A percentile compares a stretch with the other conserved stretches of the same genome.
These are phyloP conservation scores for Eucalyptus marginata DNA, from an alignment of 345 rosid species.

Conservation along the genomic window DNA sequence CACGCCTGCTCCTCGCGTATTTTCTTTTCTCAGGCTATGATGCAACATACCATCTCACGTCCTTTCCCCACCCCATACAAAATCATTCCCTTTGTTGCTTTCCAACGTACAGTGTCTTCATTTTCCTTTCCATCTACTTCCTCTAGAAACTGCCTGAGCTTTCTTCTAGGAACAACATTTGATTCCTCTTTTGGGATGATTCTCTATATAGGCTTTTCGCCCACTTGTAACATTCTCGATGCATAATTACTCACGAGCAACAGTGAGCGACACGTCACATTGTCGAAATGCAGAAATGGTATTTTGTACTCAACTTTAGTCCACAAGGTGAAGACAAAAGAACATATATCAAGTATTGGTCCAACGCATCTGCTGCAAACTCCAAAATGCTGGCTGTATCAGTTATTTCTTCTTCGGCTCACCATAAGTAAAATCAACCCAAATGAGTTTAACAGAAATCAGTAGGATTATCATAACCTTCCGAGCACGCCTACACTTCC, in stretches of 20 bases:
- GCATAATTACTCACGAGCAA: neutral
- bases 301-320: neutral
- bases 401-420: neutral
- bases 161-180: neutral
- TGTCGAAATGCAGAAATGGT: neutral
- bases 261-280: neutral
- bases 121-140: neutral
- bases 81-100: neutral
- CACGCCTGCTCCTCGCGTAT: neutral
- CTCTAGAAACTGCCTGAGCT: neutral
- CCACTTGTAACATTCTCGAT: neutral
- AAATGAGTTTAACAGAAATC: neutral
- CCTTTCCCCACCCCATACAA: neutral
- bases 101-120: neutral
- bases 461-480: neutral
- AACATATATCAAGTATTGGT: neutral
- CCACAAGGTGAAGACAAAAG: neutral
- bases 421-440: neutral
- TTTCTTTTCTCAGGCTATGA: neutral
- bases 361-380: neutral
- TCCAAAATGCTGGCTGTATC: neutral
- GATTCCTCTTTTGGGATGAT: neutral
- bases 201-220: neutral
- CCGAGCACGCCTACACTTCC: neutral
- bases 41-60: neutral